Conservation (phyloP, 2,329 filamentous ascomycete species). For the Fusarium abutilonis region DNA sequence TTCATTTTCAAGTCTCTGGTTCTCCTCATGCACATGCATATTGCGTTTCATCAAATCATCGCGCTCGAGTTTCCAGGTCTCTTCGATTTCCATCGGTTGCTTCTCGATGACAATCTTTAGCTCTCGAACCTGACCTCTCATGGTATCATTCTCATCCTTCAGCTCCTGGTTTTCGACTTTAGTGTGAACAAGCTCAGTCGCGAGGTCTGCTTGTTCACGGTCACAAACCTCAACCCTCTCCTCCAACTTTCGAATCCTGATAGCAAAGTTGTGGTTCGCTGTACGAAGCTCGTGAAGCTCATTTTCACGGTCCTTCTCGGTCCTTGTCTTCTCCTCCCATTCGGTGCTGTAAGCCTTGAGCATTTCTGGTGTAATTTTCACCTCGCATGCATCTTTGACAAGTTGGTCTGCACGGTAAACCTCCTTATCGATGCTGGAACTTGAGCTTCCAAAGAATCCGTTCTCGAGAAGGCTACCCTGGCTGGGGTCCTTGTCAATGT, state of each 20-base stretch:
- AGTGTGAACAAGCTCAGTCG: slow-evolving; percentile 88
- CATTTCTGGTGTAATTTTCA: slow-evolving; percentile 84
- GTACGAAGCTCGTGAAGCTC: slow-evolving; percentile 80
- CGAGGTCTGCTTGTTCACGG: slow-evolving; percentile 87
- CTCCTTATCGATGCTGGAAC: slow-evolving; percentile 90
- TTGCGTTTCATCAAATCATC: slow-evolving; percentile 93
- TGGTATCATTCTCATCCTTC: slow-evolving; percentile 86
- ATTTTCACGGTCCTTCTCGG: slow-evolving; percentile 81
- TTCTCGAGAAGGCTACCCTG: slow-evolving; percentile 94
- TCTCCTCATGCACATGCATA: slow-evolving; percentile 92
- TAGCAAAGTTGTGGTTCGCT: slow-evolving; percentile 72
- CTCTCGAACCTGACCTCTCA: slow-evolving; percentile 86
- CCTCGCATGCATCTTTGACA: slow-evolving; percentile 88
- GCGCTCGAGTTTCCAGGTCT: slow-evolving; percentile 82
- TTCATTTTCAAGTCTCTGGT: slow-evolving; percentile 86
- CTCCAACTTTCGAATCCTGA: slow-evolving; percentile 85
- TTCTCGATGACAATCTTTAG: slow-evolving; percentile 86
- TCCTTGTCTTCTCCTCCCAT: slow-evolving; percentile 90
- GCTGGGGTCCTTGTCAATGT: slow-evolving; percentile 93
- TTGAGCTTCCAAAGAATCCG: slow-evolving; percentile 95
- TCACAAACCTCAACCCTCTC: slow-evolving; percentile 89
- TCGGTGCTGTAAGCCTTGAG: slow-evolving; percentile 83
- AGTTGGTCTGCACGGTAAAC: slow-evolving; percentile 94
- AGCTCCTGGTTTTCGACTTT: slow-evolving; percentile 95
- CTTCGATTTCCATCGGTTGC: slow-evolving; percentile 89